Evolutionary conservation across 306 rosid genomes (phyloP).

Genomic region (Dalbergia oliveri): DNA sequence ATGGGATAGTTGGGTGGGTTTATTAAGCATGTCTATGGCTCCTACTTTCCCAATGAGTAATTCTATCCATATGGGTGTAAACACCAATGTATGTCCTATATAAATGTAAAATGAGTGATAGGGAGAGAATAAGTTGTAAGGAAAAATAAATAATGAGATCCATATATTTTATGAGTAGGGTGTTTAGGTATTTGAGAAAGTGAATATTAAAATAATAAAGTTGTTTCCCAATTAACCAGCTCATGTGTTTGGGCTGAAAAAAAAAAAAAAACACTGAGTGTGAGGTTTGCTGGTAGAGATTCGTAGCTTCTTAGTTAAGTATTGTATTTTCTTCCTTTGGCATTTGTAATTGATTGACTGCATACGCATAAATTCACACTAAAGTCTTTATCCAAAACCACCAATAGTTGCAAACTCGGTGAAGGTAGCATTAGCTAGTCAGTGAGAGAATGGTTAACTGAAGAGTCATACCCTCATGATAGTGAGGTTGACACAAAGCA

Average conservation of each 20-base stretch:
- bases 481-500: conserved; percentile 26
- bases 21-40: neutral
- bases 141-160: too few species aligned
- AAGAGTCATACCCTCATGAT: conserved; percentile 2
- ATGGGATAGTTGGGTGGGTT: neutral
- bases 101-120: too few species aligned
- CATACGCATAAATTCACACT: too few species aligned
- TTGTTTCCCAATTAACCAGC: neutral
- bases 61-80: too few species aligned
- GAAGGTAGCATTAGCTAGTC: conserved; percentile 1
- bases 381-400: conserved; percentile 28
- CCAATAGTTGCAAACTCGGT: conserved; percentile 2
- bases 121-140: too few species aligned
- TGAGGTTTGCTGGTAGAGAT: too few species aligned
- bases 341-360: neutral
- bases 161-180: too few species aligned
- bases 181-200: too few species aligned
- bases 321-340: neutral
- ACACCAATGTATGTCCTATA: too few species aligned
- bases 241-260: neutral
- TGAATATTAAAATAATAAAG: too few species aligned
- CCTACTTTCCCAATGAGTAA: too few species aligned
- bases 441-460: conserved; percentile 13
- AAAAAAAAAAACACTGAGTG: too few species aligned
- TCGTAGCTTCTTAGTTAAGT: neutral